A percentile compares a stretch with the other conserved stretches of the same genome.
Evolutionary conservation across 805 yeast genomes (phyloP).

Genomic region (Suhomyces sp.): DNA sequence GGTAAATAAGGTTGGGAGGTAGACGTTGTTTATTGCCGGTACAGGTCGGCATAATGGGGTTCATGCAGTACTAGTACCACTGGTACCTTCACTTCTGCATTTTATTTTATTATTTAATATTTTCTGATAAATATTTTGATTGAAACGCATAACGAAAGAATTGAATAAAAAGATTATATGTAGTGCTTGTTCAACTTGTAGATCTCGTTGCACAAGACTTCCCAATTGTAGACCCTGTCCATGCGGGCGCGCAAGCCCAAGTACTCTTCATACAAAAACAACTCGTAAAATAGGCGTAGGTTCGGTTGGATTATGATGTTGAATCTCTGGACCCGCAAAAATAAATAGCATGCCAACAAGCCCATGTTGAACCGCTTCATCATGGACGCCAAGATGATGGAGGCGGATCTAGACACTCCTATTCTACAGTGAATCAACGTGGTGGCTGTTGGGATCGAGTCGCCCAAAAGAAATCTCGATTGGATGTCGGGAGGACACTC

Average conservation of each 20-base stretch:
- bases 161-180: constrained; percentile 8
- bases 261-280: constrained; percentile 26
- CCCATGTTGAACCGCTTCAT: constrained; percentile 31
- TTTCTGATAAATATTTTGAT: too few species aligned
- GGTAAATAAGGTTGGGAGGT: too few species aligned
- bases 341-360: constrained; percentile 35
- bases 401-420: constrained; percentile 43
- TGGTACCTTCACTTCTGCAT: too few species aligned
- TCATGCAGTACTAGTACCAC: too few species aligned
- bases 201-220: constrained; percentile 27
- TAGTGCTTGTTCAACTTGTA: constrained; percentile 27
- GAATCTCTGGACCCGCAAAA: constrained; percentile 36
- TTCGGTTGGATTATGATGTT: constrained; percentile 44
- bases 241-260: constrained; percentile 13
- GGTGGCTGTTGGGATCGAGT: constrained; percentile 12
- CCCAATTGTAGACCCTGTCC: constrained; percentile 25
- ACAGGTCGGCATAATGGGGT: too few species aligned
- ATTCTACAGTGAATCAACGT: constrained; percentile 39
- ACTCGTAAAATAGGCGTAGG: constrained; percentile 36
- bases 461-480: constrained; percentile 21
- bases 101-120: too few species aligned
- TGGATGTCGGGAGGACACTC: constrained; percentile 30
- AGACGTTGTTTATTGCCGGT: too few species aligned
- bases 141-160: not conserved
- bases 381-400: constrained; percentile 37